These are phyloP conservation scores for Coccomyxa sp. DNA, from an alignment of 139 green algal genomes.

Conservation along the genomic window DNA sequence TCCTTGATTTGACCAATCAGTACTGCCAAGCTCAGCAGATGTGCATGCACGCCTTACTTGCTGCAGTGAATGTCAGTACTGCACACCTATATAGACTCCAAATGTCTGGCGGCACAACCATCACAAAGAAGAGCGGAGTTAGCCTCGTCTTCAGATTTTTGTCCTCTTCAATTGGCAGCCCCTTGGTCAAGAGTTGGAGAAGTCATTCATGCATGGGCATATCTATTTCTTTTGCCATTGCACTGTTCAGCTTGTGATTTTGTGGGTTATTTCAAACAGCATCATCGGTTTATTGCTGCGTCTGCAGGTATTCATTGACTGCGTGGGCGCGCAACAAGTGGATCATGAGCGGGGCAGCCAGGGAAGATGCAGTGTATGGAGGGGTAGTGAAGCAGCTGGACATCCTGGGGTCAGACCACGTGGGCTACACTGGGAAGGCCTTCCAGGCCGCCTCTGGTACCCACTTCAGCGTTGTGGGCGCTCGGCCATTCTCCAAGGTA, in stretches of 20 bases:
- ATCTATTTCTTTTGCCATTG: too few relatives aligned
- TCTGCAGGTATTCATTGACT: not conserved
- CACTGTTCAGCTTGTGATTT: not conserved
- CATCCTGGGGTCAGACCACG: slow-evolving; percentile 34
- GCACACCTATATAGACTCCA: too few relatives aligned
- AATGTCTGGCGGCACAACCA: not conserved
- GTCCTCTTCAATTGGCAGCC: too few relatives aligned
- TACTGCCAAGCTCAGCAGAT: not conserved
- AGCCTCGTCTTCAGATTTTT: too few relatives aligned
- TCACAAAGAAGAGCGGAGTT: not conserved
- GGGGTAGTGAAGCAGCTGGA: slow-evolving; percentile 39
- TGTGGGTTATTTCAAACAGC: too few relatives aligned
- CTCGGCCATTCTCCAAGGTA: slow-evolving; percentile 41
- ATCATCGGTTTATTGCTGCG: not conserved
- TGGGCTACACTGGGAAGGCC: slow-evolving; percentile 32
- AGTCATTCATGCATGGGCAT: too few relatives aligned
- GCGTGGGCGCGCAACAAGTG: not conserved
- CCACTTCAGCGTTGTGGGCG: slow-evolving; percentile 41
- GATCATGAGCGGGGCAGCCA: not conserved
- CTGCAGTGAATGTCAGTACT: not conserved
- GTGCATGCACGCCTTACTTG: not conserved
- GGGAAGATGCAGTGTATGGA: not conserved
- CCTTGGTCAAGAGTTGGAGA: too few relatives aligned
- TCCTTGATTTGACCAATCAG: not conserved
- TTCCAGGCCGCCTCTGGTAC: slow-evolving; percentile 7